Conservation (phyloP, 345 rosid genomes). For the Salix exigua region DNA sequence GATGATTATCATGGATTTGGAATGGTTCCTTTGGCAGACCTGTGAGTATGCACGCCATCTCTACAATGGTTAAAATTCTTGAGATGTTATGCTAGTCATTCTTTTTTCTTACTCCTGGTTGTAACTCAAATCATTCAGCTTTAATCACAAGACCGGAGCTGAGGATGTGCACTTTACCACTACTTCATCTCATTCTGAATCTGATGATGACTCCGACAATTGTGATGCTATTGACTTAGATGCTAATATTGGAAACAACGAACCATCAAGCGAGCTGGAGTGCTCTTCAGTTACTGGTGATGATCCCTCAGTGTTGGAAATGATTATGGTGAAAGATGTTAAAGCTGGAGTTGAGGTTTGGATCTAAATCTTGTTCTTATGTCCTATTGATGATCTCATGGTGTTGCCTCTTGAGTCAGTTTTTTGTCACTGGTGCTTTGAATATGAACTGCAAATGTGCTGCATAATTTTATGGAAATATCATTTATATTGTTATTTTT, state of each 20-base stretch:
- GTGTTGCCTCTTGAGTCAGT: no score
- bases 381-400: no score
- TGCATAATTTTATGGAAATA: no score
- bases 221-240: slow-evolving; percentile 25
- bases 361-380: background rate
- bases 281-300: slow-evolving; percentile 21
- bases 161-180: slow-evolving; percentile 80
- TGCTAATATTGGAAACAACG: slow-evolving; percentile 1
- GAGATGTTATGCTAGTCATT: background rate
- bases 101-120: background rate
- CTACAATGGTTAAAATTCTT: background rate
- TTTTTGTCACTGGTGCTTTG: no score
- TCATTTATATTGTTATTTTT: no score
- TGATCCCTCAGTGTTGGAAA: slow-evolving; percentile 50
- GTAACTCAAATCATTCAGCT: slow-evolving; percentile 35
- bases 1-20: slow-evolving; percentile 80
- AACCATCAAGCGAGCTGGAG: slow-evolving; percentile 28
- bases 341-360: slow-evolving; percentile 67
- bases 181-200: slow-evolving; percentile 44
- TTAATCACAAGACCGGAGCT: slow-evolving; percentile 88
- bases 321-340: slow-evolving; percentile 87
- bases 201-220: slow-evolving; percentile 34
- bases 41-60: slow-evolving; percentile 43
- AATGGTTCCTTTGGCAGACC: slow-evolving; percentile 92
- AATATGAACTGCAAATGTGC: no score